Evolutionary conservation across 2,329 filamentous ascomycete genomes (phyloP).

Genomic region (Lizonia empirigonia): DNA sequence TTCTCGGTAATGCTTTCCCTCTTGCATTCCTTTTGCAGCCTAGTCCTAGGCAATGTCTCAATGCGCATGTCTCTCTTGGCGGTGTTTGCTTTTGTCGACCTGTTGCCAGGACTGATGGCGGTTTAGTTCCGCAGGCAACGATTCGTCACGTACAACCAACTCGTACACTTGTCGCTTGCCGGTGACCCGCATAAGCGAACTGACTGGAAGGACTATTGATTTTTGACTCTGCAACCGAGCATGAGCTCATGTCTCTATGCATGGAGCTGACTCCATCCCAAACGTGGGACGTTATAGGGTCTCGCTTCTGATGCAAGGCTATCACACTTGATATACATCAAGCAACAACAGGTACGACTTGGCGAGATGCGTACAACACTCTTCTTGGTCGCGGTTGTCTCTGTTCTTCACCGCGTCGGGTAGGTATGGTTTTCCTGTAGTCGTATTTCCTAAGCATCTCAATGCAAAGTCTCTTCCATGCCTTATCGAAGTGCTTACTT

Average conservation of each 20-base stretch:
- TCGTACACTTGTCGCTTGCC: slow-evolving; percentile 1
- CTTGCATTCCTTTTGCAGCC: background rate
- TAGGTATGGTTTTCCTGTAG: background rate
- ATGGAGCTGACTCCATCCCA: background rate
- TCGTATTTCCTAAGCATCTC: background rate
- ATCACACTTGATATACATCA: background rate
- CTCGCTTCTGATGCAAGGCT: background rate
- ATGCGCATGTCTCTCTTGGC: background rate
- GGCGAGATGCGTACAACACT: no score
- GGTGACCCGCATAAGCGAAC: background rate
- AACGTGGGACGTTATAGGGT: no score
- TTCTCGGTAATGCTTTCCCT: background rate
- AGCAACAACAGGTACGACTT: background rate
- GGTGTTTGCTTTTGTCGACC: slow-evolving; percentile 3
- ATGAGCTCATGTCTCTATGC: background rate
- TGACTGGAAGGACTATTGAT: background rate
- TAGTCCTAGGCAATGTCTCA: background rate
- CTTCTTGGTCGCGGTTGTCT: background rate
- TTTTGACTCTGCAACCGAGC: background rate
- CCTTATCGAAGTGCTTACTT: background rate
- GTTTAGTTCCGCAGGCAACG: background rate
- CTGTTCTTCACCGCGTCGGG: background rate
- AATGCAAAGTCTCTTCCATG: background rate
- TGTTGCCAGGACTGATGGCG: background rate
- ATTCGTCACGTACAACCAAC: slow-evolving; percentile 1